A percentile compares a stretch with the other conserved stretches of the same genome.
phyloP scores from a whole-genome alignment of 2,329 filamentous ascomycete species.

The Claviceps sp. region DNA sequence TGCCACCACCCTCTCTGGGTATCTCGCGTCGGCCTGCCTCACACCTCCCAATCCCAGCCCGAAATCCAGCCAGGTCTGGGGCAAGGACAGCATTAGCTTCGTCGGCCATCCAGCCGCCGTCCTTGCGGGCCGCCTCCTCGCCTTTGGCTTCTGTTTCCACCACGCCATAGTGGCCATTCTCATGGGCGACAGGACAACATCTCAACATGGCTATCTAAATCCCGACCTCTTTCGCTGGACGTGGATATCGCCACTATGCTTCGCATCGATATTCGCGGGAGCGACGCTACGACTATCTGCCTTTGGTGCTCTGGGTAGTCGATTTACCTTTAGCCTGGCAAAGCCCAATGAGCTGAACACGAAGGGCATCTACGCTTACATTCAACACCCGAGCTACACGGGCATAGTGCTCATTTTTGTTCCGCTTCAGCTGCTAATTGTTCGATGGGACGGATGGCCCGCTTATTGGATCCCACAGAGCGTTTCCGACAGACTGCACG shows the following conservation, averaged over 20 bases:
- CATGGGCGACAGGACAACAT: background rate
- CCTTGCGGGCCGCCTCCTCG: background rate
- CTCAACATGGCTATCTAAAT: constrained; percentile 11
- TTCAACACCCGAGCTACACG: constrained; percentile 41
- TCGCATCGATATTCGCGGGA: constrained; percentile 17
- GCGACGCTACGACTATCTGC: constrained; percentile 22
- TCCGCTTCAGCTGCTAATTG: constrained; percentile 19
- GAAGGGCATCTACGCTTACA: constrained; percentile 31
- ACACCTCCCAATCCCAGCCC: constrained; percentile 2
- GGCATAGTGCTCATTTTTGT: constrained; percentile 24
- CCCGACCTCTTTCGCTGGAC: constrained; percentile 20
- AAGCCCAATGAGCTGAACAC: constrained; percentile 32
- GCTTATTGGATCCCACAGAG: constrained; percentile 24
- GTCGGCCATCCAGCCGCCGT: background rate
- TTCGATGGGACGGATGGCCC: constrained; percentile 23
- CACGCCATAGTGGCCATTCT: background rate
- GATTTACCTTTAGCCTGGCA: constrained; percentile 40
- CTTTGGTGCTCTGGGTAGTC: constrained; percentile 30
- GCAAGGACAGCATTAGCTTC: constrained; percentile 3
- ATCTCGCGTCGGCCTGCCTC: background rate
- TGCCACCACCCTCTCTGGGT: background rate
- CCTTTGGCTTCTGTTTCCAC: background rate
- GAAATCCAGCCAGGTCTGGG: background rate
- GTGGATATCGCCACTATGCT: constrained; percentile 14
- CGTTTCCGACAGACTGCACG: constrained; percentile 5